A percentile compares a stretch with the other conserved stretches of the same genome.
phyloP scores from a whole-genome alignment of 768 basidiomycete genomes.

The Hysterangium stoloniferum region DNA sequence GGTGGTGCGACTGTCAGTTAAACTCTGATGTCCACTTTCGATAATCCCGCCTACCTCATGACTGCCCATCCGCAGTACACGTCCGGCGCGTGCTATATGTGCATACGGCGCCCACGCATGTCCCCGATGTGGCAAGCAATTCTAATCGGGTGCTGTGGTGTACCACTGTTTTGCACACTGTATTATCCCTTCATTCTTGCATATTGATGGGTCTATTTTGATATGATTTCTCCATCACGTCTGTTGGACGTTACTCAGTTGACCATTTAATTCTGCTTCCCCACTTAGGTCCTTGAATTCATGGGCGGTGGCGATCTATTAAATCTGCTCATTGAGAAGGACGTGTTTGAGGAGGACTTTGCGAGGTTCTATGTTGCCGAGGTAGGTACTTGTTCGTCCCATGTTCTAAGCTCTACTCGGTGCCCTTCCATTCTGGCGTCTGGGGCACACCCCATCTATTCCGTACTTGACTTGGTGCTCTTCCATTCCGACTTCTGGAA shows the following conservation, averaged over 20 bases:
- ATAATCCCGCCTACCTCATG: too few relatives aligned
- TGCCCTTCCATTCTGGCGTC: constrained; percentile 4
- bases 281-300: constrained; percentile 70
- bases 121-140: too few relatives aligned
- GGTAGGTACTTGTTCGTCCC: constrained; percentile 36
- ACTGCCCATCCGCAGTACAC: too few relatives aligned
- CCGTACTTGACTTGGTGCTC: constrained; percentile 15
- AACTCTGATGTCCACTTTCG: too few relatives aligned
- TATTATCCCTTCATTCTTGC: neutral
- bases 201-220: neutral
- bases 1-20: too few relatives aligned
- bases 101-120: too few relatives aligned
- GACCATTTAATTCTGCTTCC: constrained; percentile 13
- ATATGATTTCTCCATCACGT: too few relatives aligned
- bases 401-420: constrained; percentile 14
- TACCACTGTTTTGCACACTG: too few relatives aligned
- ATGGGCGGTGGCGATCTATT: constrained; percentile 97
- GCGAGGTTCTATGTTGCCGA: constrained; percentile 93
- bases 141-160: too few relatives aligned
- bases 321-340: constrained; percentile 88
- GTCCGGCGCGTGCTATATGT: too few relatives aligned
- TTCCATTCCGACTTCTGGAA: too few relatives aligned
- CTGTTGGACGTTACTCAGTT: too few relatives aligned
- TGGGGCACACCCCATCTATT: neutral
- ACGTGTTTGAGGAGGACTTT: constrained; percentile 86